phyloP scores from a whole-genome alignment of 2,329 filamentous ascomycete genomes.

The Diplodia seriata region DNA sequence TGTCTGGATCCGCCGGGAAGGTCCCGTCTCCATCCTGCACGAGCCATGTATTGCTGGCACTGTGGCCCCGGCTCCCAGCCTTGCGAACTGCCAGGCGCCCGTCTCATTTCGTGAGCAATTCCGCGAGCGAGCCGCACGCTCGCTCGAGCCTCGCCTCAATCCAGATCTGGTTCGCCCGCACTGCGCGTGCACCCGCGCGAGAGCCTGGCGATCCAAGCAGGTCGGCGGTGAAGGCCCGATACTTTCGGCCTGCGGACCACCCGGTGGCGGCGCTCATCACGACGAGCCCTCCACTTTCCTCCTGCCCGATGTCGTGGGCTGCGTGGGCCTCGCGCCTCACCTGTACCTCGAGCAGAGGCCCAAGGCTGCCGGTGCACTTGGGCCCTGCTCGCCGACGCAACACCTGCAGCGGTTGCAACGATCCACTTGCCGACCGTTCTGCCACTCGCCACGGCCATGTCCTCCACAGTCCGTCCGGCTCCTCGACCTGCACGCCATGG shows the following conservation, averaged over 20 bases:
- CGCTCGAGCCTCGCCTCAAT: not conserved
- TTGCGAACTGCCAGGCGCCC: conserved; percentile 11
- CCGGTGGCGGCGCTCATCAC: conserved; percentile 5
- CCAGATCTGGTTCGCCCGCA: conserved; percentile 19
- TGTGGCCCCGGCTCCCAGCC: conserved; percentile 24
- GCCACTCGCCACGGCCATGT: not conserved
- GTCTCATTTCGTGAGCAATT: conserved; percentile 12
- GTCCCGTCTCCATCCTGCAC: conserved; percentile 30
- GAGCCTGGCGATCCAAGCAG: conserved; percentile 13
- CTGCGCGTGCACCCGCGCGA: not conserved
- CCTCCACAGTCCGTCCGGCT: conserved; percentile 14
- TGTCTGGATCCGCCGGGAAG: conserved; percentile 29
- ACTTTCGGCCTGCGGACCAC: not conserved
- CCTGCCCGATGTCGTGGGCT: conserved; percentile 5
- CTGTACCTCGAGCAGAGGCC: conserved; percentile 2
- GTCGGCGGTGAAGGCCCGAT: conserved; percentile 26
- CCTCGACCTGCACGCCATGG: not conserved
- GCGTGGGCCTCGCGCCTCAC: conserved; percentile 9
- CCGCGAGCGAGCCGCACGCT: conserved; percentile 6
- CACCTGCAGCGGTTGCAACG: not conserved
- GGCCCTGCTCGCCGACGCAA: not conserved
- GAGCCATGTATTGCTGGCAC: conserved; percentile 25
- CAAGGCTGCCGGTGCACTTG: conserved; percentile 4
- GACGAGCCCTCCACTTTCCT: conserved; percentile 12
- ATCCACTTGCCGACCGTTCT: conserved; percentile 2